phyloP scores from a whole-genome alignment of 2,329 filamentous ascomycete genomes.

The Cryphonectria japonica region DNA sequence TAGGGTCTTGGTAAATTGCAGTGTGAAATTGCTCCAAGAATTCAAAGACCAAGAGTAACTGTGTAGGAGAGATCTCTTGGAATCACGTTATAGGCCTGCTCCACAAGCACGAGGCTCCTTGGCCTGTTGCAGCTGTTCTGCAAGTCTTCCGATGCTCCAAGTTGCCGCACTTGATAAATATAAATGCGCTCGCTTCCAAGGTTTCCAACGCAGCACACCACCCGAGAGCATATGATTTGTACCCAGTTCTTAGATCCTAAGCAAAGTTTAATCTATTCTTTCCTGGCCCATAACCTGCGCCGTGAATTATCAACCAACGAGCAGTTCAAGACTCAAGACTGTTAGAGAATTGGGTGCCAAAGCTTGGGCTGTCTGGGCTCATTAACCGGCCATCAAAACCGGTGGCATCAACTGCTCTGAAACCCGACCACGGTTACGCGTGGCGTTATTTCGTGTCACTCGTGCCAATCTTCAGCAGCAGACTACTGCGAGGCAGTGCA shows the following conservation, averaged over 20 bases:
- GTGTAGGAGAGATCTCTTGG: background rate
- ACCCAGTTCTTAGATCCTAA: no score
- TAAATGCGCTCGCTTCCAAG: background rate
- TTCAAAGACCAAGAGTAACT: background rate
- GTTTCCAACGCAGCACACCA: background rate
- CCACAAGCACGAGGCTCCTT: background rate
- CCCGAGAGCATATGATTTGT: no score
- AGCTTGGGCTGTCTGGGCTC: background rate
- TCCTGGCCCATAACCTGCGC: background rate
- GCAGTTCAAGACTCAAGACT: background rate
- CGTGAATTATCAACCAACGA: background rate
- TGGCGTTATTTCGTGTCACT: background rate
- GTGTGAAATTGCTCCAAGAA: background rate
- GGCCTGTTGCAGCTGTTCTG: background rate
- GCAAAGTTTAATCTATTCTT: background rate
- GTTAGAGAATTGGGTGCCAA: background rate
- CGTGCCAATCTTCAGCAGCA: background rate
- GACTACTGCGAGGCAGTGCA: conserved; percentile 4
- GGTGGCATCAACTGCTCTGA: background rate
- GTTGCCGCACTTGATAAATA: background rate
- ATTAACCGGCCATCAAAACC: background rate
- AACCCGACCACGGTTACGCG: background rate
- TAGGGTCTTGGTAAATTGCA: background rate
- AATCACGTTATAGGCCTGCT: background rate
- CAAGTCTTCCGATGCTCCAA: background rate